Percentiles rank a stretch among this genome's conserved stretches.
These are phyloP conservation scores for Hypocreales sp. DNA, from an alignment of 2,329 filamentous ascomycete species.

Conservation along the genomic window DNA sequence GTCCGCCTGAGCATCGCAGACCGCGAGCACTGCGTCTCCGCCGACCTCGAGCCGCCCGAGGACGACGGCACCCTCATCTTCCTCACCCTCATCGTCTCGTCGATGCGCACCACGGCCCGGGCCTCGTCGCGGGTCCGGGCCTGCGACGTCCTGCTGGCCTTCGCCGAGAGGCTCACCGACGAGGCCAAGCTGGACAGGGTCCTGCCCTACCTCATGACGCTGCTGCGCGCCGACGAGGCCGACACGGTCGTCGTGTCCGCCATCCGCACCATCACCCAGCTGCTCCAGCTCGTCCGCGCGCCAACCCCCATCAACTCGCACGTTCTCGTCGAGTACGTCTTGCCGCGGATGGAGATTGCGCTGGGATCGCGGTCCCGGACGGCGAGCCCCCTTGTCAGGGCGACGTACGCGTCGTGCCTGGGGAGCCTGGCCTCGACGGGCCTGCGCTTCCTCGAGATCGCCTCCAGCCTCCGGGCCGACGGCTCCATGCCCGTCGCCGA, in stretches of 20 bases:
- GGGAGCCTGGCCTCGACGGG: conserved; percentile 80
- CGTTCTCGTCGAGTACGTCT: conserved; percentile 52
- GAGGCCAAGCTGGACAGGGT: conserved; percentile 92
- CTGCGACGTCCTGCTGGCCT: conserved; percentile 82
- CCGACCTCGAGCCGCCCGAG: conserved; percentile 41
- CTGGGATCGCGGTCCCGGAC: conserved; percentile 26
- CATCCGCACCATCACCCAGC: conserved; percentile 72
- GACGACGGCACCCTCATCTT: conserved; percentile 93
- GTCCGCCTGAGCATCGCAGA: conserved; percentile 77
- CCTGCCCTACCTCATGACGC: conserved; percentile 71
- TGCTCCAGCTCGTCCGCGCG: conserved; percentile 75
- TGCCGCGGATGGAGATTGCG: conserved; percentile 45
- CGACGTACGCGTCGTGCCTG: conserved; percentile 85
- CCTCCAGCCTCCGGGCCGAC: conserved; percentile 73
- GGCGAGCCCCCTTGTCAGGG: conserved; percentile 58
- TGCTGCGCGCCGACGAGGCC: conserved; percentile 61
- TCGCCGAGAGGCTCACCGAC: conserved; percentile 80
- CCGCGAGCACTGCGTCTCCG: conserved; percentile 55
- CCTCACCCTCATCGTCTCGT: conserved; percentile 74
- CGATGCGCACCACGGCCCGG: conserved; percentile 75
- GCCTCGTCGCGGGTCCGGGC: conserved; percentile 77
- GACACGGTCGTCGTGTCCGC: conserved; percentile 78
- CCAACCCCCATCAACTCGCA: conserved; percentile 65
- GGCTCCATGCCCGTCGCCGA: conserved; percentile 65
- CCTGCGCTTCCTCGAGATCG: conserved; percentile 74